Conservation (phyloP, 2,329 filamentous ascomycete species). For the Aureobasidium leucospermi region DNA sequence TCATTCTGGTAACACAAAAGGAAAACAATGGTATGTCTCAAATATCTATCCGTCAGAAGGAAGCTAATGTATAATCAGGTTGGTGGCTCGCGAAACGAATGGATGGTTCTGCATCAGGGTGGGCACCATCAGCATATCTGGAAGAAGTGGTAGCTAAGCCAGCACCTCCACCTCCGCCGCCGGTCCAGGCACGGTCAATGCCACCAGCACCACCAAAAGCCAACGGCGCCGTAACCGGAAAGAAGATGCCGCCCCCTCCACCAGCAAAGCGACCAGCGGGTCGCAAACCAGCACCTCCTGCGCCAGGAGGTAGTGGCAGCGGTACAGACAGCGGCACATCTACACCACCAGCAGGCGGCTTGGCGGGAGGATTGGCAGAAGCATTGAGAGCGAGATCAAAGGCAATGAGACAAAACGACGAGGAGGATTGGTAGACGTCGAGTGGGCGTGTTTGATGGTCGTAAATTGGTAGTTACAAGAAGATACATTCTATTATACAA, state of each 20-base stretch:
- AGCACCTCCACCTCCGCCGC: conserved; percentile 48
- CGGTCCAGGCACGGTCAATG: conserved; percentile 42
- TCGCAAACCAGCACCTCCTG: conserved; percentile 62
- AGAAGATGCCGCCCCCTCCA: conserved; percentile 67
- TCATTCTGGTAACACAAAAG: conserved; percentile 87
- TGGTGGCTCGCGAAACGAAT: conserved; percentile 90
- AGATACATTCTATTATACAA: conserved; percentile 8
- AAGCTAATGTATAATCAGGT: conserved; percentile 37
- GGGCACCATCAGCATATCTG: conserved; percentile 90
- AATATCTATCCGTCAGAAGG: neutral
- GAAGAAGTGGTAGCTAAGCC: conserved; percentile 63
- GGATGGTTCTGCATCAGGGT: conserved; percentile 66
- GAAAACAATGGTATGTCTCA: conserved; percentile 75
- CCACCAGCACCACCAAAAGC: conserved; percentile 52
- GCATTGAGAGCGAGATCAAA: conserved; percentile 42
- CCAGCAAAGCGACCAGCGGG: conserved; percentile 72
- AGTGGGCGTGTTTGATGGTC: neutral
- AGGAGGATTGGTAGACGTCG: conserved; percentile 25
- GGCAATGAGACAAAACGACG: conserved; percentile 37
- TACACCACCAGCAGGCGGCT: conserved; percentile 32
- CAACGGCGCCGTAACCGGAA: conserved; percentile 42
- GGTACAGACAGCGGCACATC: conserved; percentile 31
- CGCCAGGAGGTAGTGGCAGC: conserved; percentile 54
- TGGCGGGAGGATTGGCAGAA: conserved; percentile 45
- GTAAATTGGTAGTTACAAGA: conserved; percentile 9